Evolutionary conservation across 345 rosid species (phyloP).

Genomic region (Xanthoceras sorbifolium): DNA sequence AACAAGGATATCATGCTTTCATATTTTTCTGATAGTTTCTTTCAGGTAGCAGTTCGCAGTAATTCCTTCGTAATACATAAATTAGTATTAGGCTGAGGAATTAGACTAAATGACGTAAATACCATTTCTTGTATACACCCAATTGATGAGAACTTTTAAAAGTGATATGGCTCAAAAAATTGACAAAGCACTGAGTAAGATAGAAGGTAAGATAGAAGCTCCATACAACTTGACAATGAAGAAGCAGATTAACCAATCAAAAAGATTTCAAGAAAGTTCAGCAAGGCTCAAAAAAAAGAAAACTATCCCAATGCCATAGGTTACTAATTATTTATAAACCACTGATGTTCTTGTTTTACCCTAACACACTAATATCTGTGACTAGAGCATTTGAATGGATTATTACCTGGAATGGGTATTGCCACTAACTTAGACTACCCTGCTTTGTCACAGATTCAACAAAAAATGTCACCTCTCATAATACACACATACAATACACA

Average conservation of each 20-base stretch:
- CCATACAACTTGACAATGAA: not conserved
- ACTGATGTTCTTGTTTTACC: not conserved
- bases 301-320: not conserved
- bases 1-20: constrained; percentile 1
- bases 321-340: not conserved
- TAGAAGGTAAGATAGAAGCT: not conserved
- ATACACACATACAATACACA: not conserved
- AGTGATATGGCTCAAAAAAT: not conserved
- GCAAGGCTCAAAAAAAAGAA: not conserved
- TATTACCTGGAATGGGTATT: not conserved
- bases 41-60: not conserved
- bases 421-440: not conserved
- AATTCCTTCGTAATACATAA: not conserved
- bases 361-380: not conserved
- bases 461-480: not conserved
- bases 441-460: not conserved
- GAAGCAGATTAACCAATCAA: not conserved
- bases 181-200: not conserved
- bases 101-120: not conserved
- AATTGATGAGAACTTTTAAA: not conserved
- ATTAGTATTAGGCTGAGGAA: not conserved
- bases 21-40: not conserved
- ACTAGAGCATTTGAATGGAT: not conserved
- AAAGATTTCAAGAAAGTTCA: not conserved
- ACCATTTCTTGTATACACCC: not conserved